Percentiles rank a stretch among this genome's conserved stretches.
phyloP scores from a whole-genome alignment of 2,329 filamentous ascomycete species.

The Alternaria solani region DNA sequence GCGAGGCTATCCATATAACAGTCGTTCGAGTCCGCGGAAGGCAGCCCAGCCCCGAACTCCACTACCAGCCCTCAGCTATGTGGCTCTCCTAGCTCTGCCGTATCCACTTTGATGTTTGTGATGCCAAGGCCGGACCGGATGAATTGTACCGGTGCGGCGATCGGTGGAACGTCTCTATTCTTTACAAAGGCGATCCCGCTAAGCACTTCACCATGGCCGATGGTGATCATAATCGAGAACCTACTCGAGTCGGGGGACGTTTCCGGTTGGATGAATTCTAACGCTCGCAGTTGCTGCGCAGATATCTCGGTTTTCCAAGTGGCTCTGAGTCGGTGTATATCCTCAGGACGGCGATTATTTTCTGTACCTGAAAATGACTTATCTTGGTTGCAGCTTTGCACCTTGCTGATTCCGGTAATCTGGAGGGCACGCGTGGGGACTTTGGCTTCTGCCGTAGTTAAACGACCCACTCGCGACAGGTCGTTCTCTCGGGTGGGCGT shows the following conservation, averaged over 20 bases:
- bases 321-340: constrained; percentile 12
- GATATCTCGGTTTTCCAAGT: constrained; percentile 1
- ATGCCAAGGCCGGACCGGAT: constrained; percentile 31
- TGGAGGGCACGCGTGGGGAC: not conserved
- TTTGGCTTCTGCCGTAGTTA: not conserved
- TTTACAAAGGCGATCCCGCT: constrained; percentile 8
- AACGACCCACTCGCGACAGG: not conserved
- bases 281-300: constrained; percentile 17
- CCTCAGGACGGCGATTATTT: not conserved
- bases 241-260: not conserved
- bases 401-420: constrained; percentile 1
- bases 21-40: constrained; percentile 9
- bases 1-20: constrained; percentile 16
- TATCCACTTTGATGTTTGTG: constrained; percentile 24
- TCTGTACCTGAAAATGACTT: not conserved
- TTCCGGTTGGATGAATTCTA: not conserved
- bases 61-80: constrained; percentile 14
- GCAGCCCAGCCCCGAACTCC: constrained; percentile 15
- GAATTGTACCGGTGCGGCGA: constrained; percentile 22
- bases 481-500: not conserved
- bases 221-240: not conserved
- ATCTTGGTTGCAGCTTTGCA: constrained; percentile 2
- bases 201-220: constrained; percentile 5
- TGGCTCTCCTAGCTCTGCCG: constrained; percentile 15
- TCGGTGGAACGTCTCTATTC: constrained; percentile 24